Percentiles rank a stretch among this genome's conserved stretches.
phyloP scores from a whole-genome alignment of 208 protist species.

The Trichomonas vaginalis region DNA sequence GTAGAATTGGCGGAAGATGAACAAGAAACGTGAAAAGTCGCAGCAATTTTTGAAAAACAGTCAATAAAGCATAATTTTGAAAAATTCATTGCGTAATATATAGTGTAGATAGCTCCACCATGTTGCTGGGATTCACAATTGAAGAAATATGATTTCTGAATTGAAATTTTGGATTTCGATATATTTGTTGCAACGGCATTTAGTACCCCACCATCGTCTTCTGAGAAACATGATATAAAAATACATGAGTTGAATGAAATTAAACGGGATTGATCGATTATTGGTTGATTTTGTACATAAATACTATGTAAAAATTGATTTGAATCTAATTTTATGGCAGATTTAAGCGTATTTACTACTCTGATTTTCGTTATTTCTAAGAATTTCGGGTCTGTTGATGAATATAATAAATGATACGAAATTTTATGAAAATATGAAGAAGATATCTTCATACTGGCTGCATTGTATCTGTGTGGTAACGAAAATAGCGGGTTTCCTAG shows the following conservation, averaged over 20 bases:
- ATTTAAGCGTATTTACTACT: background rate
- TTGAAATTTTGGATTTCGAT: background rate
- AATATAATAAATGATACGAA: background rate
- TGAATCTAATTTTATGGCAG: background rate
- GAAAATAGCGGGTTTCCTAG: background rate
- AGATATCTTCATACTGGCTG: background rate
- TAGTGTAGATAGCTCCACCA: background rate
- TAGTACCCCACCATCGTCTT: background rate
- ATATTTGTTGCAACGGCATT: background rate
- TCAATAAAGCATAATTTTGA: background rate
- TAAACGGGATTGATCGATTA: background rate
- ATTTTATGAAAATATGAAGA: background rate
- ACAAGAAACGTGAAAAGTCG: background rate
- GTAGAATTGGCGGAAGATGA: background rate
- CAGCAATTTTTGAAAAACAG: background rate
- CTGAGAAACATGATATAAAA: background rate
- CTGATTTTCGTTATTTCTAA: background rate
- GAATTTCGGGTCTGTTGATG: background rate
- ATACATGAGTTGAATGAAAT: background rate
- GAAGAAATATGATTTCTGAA: background rate
- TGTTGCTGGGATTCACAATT: background rate
- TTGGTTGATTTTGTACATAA: background rate
- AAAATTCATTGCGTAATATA: background rate
- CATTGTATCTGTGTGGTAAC: too few species aligned
- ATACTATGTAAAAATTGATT: background rate